Evolutionary conservation across 306 rosid species (phyloP).

Genomic region (Castanea sativa): DNA sequence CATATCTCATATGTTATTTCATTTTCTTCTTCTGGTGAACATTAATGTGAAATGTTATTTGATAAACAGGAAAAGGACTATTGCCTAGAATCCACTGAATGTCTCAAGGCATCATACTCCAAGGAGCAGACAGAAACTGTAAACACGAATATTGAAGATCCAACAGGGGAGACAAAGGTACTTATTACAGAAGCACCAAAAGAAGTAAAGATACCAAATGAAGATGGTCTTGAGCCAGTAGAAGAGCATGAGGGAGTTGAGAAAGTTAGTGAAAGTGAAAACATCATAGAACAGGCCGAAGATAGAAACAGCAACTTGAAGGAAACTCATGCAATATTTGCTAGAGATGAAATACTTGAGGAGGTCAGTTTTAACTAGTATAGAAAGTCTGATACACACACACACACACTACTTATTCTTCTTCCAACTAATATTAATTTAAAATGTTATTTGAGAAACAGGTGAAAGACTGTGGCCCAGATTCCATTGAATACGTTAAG

Average conservation of each 20-base stretch:
- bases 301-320: neutral
- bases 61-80: constrained; percentile 10
- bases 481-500: neutral
- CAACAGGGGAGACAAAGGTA: no score
- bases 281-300: neutral
- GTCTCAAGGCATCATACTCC: neutral
- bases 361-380: neutral
- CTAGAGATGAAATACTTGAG: neutral
- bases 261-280: constrained; percentile 3
- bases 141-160: neutral
- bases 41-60: no score
- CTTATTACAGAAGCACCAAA: no score
- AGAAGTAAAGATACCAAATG: no score
- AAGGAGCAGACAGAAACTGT: neutral
- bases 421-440: no score
- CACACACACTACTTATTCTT: no score
- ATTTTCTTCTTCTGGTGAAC: no score
- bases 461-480: neutral
- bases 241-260: neutral
- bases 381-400: no score
- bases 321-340: neutral
- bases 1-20: no score
- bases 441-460: neutral
- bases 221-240: neutral
- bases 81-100: constrained; percentile 1